A percentile compares a stretch with the other conserved stretches of the same genome.
Evolutionary conservation across 208 protist genomes (phyloP).

Genomic region (Acanthamoeba sp.): DNA sequence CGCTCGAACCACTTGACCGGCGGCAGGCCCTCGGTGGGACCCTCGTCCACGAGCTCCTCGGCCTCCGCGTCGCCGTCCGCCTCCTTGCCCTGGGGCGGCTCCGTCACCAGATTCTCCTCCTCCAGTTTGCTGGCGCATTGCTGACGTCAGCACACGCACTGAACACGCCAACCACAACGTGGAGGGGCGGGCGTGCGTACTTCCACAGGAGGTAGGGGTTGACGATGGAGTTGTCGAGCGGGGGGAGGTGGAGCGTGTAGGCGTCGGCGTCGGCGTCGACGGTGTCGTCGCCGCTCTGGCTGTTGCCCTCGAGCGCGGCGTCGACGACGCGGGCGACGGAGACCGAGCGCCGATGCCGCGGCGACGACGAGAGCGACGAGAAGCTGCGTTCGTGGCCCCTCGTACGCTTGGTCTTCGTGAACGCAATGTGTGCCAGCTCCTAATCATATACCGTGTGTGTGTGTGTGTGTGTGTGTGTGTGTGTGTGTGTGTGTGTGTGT

Average conservation of each 20-base stretch:
- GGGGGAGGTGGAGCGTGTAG: constrained; percentile 39
- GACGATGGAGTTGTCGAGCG: constrained; percentile 62
- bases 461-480: not conserved
- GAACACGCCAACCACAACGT: not conserved
- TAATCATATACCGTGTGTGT: not conserved
- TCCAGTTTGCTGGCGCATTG: constrained; percentile 29
- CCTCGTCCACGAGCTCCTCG: constrained; percentile 28
- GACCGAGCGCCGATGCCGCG: constrained; percentile 2
- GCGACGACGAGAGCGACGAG: not conserved
- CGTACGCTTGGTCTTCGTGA: not conserved
- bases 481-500: too few relatives aligned
- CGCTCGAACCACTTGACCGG: constrained; percentile 65
- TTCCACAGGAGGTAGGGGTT: constrained; percentile 46
- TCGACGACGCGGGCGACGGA: constrained; percentile 2
- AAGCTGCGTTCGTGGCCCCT: constrained; percentile 55
- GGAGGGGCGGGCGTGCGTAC: not conserved
- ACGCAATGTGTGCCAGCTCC: constrained; percentile 22
- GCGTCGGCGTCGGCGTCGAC: constrained; percentile 18
- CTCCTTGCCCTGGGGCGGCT: constrained; percentile 53
- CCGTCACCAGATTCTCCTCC: constrained; percentile 48
- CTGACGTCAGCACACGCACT: not conserved
- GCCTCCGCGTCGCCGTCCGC: not conserved
- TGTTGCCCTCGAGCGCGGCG: not conserved
- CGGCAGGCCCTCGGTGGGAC: constrained; percentile 30
- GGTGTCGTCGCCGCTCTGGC: not conserved